Evolutionary conservation across 2,329 filamentous ascomycete genomes (phyloP), one percentile per base, ranked within the genome.

Genomic region (Microthyrium microscopicum): DNA sequence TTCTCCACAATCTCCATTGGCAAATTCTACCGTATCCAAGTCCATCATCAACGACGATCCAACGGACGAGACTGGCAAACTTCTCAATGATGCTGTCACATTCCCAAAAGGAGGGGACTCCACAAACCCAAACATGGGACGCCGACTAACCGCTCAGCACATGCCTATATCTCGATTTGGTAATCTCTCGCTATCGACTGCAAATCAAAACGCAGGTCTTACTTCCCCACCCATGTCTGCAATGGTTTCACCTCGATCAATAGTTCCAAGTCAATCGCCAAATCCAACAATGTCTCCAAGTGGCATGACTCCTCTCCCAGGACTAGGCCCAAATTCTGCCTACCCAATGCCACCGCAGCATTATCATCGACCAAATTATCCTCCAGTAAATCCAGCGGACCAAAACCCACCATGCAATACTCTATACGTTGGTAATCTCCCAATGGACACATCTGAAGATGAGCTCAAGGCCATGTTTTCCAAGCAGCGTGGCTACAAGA

Each of bases 341-440:
- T 37, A 77, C 67, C 66, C 68, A 41, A 61, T 70, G 41, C 61
- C 62, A 24, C 64, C 59, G 34, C 60, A 66, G 42, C 64, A 70
- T 39, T 78, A 68, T 43, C 64, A 60, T 41, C 67, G 63, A 46
- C 71, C 73, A 41, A 77, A 75, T 39, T 80, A 83, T 40, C 87
- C 87, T 11, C 78, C 85, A 0, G 80, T 82, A 39, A 95, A 95
- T 44, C 87, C 85, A 1, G 85, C 87, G 9, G 87, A 98, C 49
- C 81, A 94, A 55, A 94, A 95, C 46, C 87, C 87, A 1, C 89
- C 89, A 1, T 95, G 89, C 66, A 95, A 98, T 51, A 98, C 89
- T 1, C 66, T 98, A 5, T 95, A 98, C 48, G 87, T 98, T 15
- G 87, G 89, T n/a, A 95, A 98, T 47, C 62, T 98, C 27, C 89